Conservation (phyloP, 139 green algal species). For the Gonium pectorale region DNA sequence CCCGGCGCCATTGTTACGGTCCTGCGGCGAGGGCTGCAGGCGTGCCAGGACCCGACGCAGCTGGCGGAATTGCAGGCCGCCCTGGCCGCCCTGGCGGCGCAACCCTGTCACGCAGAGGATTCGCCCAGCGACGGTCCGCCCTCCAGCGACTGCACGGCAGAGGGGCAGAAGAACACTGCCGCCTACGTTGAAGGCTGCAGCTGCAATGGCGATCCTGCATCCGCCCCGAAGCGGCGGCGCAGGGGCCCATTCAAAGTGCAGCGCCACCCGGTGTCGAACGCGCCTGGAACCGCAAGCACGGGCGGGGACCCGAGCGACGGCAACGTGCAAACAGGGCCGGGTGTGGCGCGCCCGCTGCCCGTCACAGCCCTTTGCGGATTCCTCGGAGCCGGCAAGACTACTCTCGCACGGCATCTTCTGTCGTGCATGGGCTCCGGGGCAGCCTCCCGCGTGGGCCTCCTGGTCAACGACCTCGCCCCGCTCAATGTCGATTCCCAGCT, state of each 20-base stretch:
- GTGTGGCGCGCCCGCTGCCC: constrained; percentile 28
- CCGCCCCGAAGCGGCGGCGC: neutral
- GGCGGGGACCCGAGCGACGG: neutral
- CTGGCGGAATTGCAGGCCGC: constrained; percentile 3
- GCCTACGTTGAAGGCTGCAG: neutral
- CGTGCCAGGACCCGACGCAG: neutral
- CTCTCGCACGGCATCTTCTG: constrained; percentile 77
- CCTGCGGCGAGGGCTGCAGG: neutral
- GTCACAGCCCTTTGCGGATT: constrained; percentile 78
- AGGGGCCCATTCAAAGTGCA: neutral
- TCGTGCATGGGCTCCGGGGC: constrained; percentile 1
- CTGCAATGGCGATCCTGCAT: neutral
- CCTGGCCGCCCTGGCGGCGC: neutral
- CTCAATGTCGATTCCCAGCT: constrained; percentile 88
- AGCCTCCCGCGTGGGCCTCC: constrained; percentile 64
- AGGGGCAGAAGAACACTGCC: neutral
- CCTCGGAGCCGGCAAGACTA: constrained; percentile 83
- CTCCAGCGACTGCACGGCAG: no score
- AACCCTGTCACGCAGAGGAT: no score
- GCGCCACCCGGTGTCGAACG: neutral
- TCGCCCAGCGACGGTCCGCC: no score
- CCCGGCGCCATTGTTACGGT: neutral
- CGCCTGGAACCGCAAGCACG: neutral
- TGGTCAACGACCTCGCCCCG: constrained; percentile 89
- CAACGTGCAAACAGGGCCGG: neutral